Conservation (phyloP, 2,329 filamentous ascomycete species). For the Pestalotiopsis fici region DNA sequence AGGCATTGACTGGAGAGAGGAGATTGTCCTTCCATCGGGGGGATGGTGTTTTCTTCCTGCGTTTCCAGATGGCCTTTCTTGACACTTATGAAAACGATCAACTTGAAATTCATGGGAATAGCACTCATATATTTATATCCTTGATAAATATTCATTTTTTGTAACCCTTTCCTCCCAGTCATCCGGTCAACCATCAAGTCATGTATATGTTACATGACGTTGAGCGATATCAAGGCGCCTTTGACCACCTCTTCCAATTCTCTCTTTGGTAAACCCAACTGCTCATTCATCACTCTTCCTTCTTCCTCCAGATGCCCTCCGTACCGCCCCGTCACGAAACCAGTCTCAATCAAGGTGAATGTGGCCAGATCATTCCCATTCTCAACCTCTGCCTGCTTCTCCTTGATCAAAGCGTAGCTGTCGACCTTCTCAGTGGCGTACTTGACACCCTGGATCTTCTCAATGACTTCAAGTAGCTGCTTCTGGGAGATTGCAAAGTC, state of each 20-base stretch:
- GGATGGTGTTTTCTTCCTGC: no score
- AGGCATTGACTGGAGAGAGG: no score
- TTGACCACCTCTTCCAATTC: conserved; percentile 25
- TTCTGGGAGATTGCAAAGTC: conserved; percentile 33
- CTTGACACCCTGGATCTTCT: conserved; percentile 48
- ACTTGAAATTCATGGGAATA: no score
- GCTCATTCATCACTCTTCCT: conserved; percentile 31
- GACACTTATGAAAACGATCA: no score
- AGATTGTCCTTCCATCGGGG: no score
- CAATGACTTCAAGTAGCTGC: conserved; percentile 44
- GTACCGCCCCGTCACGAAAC: conserved; percentile 30
- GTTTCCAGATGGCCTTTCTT: no score
- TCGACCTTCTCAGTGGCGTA: conserved; percentile 26
- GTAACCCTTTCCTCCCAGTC: no score
- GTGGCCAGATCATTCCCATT: conserved; percentile 24
- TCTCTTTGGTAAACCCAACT: conserved; percentile 25
- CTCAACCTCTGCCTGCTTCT: conserved; percentile 26
- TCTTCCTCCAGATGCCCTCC: conserved; percentile 33
- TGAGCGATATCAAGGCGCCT: conserved; percentile 14
- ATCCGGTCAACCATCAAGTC: no score
- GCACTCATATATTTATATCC: no score
- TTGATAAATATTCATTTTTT: no score
- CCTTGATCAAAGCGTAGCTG: conserved; percentile 23
- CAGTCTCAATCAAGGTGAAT: conserved; percentile 30
- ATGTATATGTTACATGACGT: conserved; percentile 8